Evolutionary conservation across 106 monocot species (phyloP).

Genomic region (Platanthera guangdongensis): DNA sequence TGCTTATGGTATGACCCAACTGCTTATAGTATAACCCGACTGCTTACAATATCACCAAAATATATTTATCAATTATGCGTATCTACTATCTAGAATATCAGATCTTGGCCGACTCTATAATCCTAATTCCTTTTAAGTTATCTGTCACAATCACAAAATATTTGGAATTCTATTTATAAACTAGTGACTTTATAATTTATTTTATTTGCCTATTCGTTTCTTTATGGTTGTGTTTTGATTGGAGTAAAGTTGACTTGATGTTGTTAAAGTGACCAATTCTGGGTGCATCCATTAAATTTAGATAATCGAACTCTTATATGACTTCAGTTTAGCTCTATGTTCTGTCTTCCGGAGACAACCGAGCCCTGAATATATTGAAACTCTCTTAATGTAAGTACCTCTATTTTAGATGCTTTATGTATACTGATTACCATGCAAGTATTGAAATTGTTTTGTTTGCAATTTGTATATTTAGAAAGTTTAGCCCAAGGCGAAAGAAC

Average conservation of each 20-base stretch:
- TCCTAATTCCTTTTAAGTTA: not conserved
- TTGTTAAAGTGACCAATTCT: not conserved
- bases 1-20: too few relatives aligned
- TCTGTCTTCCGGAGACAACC: too few relatives aligned
- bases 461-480: not conserved
- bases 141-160: not conserved
- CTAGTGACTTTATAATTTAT: not conserved
- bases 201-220: not conserved
- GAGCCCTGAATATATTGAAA: too few relatives aligned
- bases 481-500: not conserved
- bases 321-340: too few relatives aligned
- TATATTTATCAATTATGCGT: too few relatives aligned
- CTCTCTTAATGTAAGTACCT: too few relatives aligned
- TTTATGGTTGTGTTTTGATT: not conserved
- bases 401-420: not conserved
- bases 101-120: not conserved
- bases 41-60: too few relatives aligned
- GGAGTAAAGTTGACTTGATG: not conserved
- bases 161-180: not conserved
- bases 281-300: not conserved
- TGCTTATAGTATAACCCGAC: too few relatives aligned
- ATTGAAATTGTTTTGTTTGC: not conserved
- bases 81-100: too few relatives aligned
- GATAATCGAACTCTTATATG: too few relatives aligned
- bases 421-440: not conserved